These are phyloP conservation scores for Fragaria ananassa DNA, from an alignment of 306 rosid species.

Conservation along the genomic window DNA sequence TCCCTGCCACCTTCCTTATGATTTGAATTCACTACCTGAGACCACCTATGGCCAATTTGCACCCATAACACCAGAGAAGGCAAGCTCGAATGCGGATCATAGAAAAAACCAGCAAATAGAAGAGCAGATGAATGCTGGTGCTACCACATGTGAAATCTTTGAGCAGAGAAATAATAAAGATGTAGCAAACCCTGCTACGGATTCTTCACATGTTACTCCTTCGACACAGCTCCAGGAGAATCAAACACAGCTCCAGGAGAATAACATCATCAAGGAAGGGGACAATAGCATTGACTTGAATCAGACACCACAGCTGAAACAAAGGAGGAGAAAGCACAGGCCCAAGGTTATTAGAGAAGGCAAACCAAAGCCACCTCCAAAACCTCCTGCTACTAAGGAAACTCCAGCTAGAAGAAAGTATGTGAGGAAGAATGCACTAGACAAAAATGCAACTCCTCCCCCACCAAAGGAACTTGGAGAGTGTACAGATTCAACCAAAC, in stretches of 20 bases:
- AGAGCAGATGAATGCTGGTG: slow-evolving; percentile 22
- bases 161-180: slow-evolving; percentile 33
- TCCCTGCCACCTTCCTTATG: slow-evolving; percentile 12
- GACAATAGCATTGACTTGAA: slow-evolving; percentile 27
- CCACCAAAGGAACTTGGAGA: slow-evolving; percentile 25
- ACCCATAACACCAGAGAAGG: slow-evolving; percentile 50
- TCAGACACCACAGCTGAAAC: slow-evolving; percentile 49
- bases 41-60: slow-evolving; percentile 29
- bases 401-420: slow-evolving; percentile 41
- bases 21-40: slow-evolving; percentile 35
- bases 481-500: slow-evolving; percentile 25
- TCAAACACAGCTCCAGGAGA: slow-evolving; percentile 32
- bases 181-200: slow-evolving; percentile 21
- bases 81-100: slow-evolving; percentile 12
- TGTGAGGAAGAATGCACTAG: slow-evolving; percentile 37
- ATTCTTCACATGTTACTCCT: slow-evolving; percentile 34
- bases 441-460: slow-evolving; percentile 33
- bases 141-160: slow-evolving; percentile 21
- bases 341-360: slow-evolving; percentile 82
- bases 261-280: slow-evolving; percentile 33
- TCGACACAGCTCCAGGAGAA: slow-evolving; percentile 36
- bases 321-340: slow-evolving; percentile 65
- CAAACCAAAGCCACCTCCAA: slow-evolving; percentile 52
- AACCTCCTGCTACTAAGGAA: slow-evolving; percentile 40
- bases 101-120: slow-evolving; percentile 27